Percentiles rank a stretch among this genome's conserved stretches.
These are phyloP conservation scores for Alternaria panax DNA, from an alignment of 2,329 filamentous ascomycete genomes.

Conservation along the genomic window DNA sequence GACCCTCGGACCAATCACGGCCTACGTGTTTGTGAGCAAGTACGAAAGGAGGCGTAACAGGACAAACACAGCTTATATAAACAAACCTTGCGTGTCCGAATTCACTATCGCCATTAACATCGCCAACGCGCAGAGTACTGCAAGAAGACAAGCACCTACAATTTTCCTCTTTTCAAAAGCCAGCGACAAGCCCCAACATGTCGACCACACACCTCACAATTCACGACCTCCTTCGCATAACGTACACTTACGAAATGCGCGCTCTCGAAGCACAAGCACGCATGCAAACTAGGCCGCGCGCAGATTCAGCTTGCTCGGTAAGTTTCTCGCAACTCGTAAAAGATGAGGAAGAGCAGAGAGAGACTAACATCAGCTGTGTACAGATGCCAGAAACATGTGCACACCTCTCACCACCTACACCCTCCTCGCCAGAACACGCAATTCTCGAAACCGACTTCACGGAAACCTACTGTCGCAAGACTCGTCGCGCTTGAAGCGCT, in stretches of 20 bases:
- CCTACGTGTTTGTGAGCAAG: slow-evolving; percentile 31
- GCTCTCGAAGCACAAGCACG: slow-evolving; percentile 26
- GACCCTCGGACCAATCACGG: slow-evolving; percentile 26
- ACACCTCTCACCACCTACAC: slow-evolving; percentile 21
- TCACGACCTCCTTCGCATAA: slow-evolving; percentile 45
- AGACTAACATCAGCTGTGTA: slow-evolving; percentile 5
- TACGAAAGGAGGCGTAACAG: slow-evolving; percentile 6
- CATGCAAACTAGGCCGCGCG: slow-evolving; percentile 20
- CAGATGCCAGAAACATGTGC: slow-evolving; percentile 39
- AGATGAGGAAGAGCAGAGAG: neutral
- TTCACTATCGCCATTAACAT: neutral
- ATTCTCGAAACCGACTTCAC: slow-evolving; percentile 45
- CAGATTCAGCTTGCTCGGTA: slow-evolving; percentile 37
- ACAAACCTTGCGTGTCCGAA: neutral
- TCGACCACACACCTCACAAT: slow-evolving; percentile 43
- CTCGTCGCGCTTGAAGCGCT: slow-evolving; percentile 1
- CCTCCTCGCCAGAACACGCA: slow-evolving; percentile 14
- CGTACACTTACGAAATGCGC: slow-evolving; percentile 43
- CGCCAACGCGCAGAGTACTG: neutral
- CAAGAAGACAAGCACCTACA: neutral
- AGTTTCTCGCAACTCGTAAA: neutral
- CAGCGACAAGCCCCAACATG: slow-evolving; percentile 24
- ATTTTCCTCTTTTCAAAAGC: neutral
- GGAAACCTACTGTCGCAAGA: slow-evolving; percentile 28
- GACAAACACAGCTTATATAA: slow-evolving; percentile 13